Base-by-base conservation (phyloP, 2,329 filamentous ascomycete genomes). In the Sporothrix phasma region DNA sequence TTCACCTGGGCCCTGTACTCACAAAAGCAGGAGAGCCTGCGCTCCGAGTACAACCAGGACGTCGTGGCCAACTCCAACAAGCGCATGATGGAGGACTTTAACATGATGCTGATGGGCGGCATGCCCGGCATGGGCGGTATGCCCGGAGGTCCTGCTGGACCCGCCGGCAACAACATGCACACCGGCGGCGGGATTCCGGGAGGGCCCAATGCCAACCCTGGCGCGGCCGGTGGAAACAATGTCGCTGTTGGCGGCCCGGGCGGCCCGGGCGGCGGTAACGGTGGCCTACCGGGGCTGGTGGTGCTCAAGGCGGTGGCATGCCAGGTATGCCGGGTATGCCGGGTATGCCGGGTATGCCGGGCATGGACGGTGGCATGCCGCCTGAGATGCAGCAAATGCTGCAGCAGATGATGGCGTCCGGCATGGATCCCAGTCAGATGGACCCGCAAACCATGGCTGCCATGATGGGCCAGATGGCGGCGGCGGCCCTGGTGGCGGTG, bases 1-100 rank as follows among this genome's bases (percentile, higher is more conserved):
- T 97, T 97, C 76, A 96, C 92, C 0, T 99, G 94, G 94, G 89
- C 92, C 5, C 84, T 92, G 62, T 99, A 99, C 74, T 92, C 92
- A 37, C 81, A 91, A 66, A 95, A 96, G 72, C 94, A 97, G 74
- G 87, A 94, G 69, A 81, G 80, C 26, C 81, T 97, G 71, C 84
- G 89, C 19, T 85, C 85, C 68, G 90, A 93, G 69, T 90, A 91
- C 69, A 84, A 84, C 64, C 85, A 88, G 56, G 84, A 87, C 49
- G 79, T 80, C 49, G 81, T 87, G 61, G 81, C 83, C 22, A 78
- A 79, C 62, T 85, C 82, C 68, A 84, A 84, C 69, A 92, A 95
- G 76, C 96, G 93, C 79, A 89, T 88, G 83, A 84, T 87, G 76
- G 84, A 88, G 67, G 85, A 88, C 46, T 83, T 87, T 76, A 83